A percentile compares a stretch with the other conserved stretches of the same genome.
Conservation (phyloP, 192 early-diverging fungal genomes). For the Geosiphon pyriformis region DNA sequence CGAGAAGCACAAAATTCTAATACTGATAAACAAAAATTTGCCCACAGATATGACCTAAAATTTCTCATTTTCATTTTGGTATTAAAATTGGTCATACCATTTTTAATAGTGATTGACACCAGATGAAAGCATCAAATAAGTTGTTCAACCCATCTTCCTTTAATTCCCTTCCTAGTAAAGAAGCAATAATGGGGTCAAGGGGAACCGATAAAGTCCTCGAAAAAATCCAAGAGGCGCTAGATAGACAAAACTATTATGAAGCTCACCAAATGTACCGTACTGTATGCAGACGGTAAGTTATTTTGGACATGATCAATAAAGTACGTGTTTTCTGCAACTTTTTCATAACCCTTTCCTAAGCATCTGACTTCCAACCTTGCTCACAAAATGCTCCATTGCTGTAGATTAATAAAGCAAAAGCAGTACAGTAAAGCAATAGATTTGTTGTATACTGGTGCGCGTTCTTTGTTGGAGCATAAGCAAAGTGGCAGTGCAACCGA, state of each 20-base stretch:
- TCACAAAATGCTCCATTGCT: neutral
- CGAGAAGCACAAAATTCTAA: no score
- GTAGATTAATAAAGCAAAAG: conserved; percentile 83
- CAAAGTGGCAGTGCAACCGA: conserved; percentile 82
- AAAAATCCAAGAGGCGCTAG: conserved; percentile 60
- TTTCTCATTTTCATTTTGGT: no score
- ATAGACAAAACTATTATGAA: conserved; percentile 89
- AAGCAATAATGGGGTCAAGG: no score
- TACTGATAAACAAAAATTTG: no score
- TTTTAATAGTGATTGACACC: no score
- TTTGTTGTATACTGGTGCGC: conserved; percentile 74
- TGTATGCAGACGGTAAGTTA: conserved; percentile 69
- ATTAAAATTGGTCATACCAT: no score
- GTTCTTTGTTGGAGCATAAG: conserved; percentile 69
- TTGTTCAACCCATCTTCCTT: no score
- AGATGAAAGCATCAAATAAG: no score
- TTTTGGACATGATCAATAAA: neutral
- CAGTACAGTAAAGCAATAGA: conserved; percentile 70
- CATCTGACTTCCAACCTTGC: neutral
- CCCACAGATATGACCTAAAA: no score
- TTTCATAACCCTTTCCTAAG: no score
- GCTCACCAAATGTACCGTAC: conserved; percentile 97
- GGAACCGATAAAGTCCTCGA: conserved; percentile 61
- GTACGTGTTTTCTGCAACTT: neutral
- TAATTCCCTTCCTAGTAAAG: no score